Conservation (phyloP, 495 filamentous ascomycete genomes). For the Elasticomyces elasticus region DNA sequence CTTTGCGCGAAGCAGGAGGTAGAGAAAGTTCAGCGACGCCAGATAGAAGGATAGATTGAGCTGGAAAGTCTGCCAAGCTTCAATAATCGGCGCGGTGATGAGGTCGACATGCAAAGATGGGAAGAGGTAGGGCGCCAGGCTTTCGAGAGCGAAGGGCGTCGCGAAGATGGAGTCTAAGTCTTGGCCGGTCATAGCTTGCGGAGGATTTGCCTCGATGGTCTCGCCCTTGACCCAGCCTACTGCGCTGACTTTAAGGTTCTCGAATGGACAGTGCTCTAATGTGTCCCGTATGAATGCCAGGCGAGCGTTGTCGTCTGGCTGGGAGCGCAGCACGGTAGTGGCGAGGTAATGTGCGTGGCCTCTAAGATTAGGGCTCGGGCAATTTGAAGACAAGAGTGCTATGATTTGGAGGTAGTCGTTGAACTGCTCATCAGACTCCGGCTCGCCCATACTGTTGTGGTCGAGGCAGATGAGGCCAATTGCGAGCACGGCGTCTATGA, state of each 20-base stretch:
- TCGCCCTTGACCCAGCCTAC: conserved; percentile 84
- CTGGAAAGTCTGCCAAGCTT: conserved; percentile 35
- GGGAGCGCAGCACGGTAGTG: conserved; percentile 58
- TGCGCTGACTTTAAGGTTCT: conserved; percentile 68
- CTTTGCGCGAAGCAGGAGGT: conserved; percentile 39
- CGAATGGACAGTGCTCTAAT: conserved; percentile 68
- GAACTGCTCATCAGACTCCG: conserved; percentile 32
- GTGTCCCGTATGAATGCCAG: conserved; percentile 71
- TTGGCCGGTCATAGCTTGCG: conserved; percentile 6
- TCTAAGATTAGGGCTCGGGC: conserved; percentile 54
- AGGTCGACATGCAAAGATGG: conserved; percentile 30
- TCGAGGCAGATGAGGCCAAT: conserved; percentile 33
- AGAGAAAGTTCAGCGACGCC: conserved; percentile 44
- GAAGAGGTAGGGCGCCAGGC: conserved; percentile 41
- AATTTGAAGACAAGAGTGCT: conserved; percentile 57
- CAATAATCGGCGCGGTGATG: conserved; percentile 24
- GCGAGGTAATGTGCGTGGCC: conserved; percentile 68
- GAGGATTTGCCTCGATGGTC: conserved; percentile 47
- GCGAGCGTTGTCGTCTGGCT: conserved; percentile 59
- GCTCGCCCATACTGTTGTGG: conserved; percentile 30
- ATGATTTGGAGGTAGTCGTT: conserved; percentile 44
- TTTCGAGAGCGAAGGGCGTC: conserved; percentile 40
- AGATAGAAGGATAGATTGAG: conserved; percentile 39
- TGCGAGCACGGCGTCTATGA: conserved; percentile 40
- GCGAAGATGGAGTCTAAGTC: conserved; percentile 43